Conservation (phyloP, 306 rosid species). For the Prunus mume region DNA sequence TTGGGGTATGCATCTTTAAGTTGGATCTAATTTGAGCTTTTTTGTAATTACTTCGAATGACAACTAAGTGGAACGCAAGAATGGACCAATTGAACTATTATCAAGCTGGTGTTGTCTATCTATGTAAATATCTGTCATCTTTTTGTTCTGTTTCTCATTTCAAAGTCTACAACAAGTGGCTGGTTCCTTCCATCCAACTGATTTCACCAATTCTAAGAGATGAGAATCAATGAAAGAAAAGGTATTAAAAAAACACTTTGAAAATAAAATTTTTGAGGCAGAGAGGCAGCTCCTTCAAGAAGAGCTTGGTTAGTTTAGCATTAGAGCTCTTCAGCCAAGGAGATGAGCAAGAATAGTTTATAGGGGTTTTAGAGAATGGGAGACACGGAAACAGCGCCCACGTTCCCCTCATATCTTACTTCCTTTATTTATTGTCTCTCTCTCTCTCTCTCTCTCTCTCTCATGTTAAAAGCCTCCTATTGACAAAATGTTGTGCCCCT, state of each 20-base stretch:
- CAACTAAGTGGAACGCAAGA: not conserved
- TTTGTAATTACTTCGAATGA: not conserved
- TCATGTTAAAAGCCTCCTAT: constrained; percentile 24
- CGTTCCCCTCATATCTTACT: constrained; percentile 70
- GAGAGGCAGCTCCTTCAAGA: constrained; percentile 59
- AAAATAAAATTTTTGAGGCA: not conserved
- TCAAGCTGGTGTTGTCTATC: not conserved
- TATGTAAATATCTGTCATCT: not conserved
- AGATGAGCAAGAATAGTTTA: constrained; percentile 52
- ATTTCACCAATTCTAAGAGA: constrained; percentile 41
- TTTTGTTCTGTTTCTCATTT: not conserved
- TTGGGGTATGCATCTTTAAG: constrained; percentile 4
- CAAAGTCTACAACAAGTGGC: constrained; percentile 46
- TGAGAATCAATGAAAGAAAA: constrained; percentile 37
- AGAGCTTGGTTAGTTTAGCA: constrained; percentile 57
- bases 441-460: constrained; percentile 37
- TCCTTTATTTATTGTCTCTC: constrained; percentile 36
- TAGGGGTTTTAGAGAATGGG: constrained; percentile 52
- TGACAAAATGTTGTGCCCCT: constrained; percentile 48
- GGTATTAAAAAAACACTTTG: not conserved
- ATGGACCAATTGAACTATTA: not conserved
- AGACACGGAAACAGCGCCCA: constrained; percentile 99
- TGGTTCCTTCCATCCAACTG: constrained; percentile 6
- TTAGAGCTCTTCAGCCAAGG: constrained; percentile 89
- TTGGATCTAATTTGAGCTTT: not conserved